phyloP scores from a whole-genome alignment of 1,284 basidiomycete species.

The Dichomitus squalens region DNA sequence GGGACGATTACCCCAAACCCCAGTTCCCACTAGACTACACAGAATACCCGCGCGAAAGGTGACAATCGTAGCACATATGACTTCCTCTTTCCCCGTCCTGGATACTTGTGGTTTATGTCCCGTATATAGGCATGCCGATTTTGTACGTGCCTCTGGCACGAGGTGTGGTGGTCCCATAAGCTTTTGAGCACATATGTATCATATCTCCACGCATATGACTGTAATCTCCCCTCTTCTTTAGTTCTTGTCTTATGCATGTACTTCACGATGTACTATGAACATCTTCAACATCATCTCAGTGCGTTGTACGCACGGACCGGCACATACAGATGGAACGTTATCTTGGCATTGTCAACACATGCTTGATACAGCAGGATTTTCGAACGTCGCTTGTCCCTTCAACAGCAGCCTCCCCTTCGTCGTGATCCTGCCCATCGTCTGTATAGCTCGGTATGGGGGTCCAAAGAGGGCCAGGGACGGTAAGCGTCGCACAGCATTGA shows the following conservation, averaged over 20 bases:
- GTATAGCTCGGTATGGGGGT: no score
- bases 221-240: slow-evolving; percentile 1
- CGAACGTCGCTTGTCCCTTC: no score
- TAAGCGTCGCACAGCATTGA: no score
- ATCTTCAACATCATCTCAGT: slow-evolving; percentile 4
- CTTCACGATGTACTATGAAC: neutral
- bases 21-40: slow-evolving; percentile 37
- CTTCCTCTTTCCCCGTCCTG: neutral
- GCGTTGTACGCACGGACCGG: neutral
- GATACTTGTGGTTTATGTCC: neutral
- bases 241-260: neutral
- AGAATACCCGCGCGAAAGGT: slow-evolving; percentile 18
- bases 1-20: slow-evolving; percentile 66
- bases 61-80: neutral
- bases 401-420: no score
- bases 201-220: slow-evolving; percentile 19
- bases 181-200: slow-evolving; percentile 18
- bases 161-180: neutral
- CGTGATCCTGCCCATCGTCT: no score
- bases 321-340: neutral
- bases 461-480: no score
- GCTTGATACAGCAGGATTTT: no score
- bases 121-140: neutral
- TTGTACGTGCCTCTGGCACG: neutral
- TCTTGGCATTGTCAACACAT: no score